These are phyloP conservation scores for Lupinus albus DNA, from an alignment of 306 rosid genomes.

Conservation along the genomic window DNA sequence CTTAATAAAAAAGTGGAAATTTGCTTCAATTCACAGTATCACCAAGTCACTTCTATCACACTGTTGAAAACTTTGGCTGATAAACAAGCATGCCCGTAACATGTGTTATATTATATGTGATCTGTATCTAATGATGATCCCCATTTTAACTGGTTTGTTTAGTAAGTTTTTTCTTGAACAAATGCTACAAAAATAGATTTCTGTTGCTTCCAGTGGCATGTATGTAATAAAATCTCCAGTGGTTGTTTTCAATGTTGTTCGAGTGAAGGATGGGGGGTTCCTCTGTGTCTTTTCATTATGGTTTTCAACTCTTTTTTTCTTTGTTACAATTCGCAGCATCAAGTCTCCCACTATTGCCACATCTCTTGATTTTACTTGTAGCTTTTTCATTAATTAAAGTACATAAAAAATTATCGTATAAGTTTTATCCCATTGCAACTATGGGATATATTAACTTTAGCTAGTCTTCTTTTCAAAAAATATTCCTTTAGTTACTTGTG, in stretches of 20 bases:
- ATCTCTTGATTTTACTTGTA: slow-evolving; percentile 10
- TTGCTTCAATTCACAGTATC: slow-evolving; percentile 33
- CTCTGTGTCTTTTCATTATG: background rate
- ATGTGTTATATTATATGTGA: slow-evolving; percentile 6
- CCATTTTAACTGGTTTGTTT: background rate
- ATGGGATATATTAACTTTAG: slow-evolving; percentile 28
- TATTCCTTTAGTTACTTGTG: slow-evolving; percentile 8
- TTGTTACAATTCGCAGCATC: slow-evolving; percentile 1
- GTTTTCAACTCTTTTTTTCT: background rate
- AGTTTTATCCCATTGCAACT: background rate
- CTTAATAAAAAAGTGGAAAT: slow-evolving; percentile 10
- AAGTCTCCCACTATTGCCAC: slow-evolving; percentile 6
- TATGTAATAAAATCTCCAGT: background rate
- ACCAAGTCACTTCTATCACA: slow-evolving; percentile 6
- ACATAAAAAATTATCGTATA: background rate
- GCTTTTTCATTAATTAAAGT: background rate
- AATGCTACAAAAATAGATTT: slow-evolving; percentile 16
- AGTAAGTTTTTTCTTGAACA: background rate
- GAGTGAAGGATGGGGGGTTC: slow-evolving; percentile 23
- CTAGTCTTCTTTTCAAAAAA: slow-evolving; percentile 3
- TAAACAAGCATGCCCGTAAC: slow-evolving; percentile 12
- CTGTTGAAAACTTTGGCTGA: slow-evolving; percentile 16
- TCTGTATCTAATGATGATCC: slow-evolving; percentile 9
- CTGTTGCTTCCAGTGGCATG: background rate
- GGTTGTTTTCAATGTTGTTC: background rate